Evolutionary conservation across 148 eudicot species (phyloP).

Genomic region (Dysphania ambrosioides): DNA sequence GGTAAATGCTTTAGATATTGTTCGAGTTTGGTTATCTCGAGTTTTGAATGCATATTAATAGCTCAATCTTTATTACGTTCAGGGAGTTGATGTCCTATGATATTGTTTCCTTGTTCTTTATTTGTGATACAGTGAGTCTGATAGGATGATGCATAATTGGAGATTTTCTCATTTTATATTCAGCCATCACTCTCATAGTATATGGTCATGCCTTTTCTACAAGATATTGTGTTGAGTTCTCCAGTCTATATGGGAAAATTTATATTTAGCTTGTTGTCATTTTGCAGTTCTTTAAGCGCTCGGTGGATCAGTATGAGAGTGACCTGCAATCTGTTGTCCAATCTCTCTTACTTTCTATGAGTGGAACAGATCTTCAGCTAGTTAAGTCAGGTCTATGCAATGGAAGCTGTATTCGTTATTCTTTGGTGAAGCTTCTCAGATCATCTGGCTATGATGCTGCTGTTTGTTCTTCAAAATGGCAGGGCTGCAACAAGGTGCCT

Average conservation of each 20-base stretch:
- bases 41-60: neutral
- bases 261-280: neutral
- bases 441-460: constrained; percentile 88
- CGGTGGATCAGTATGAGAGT: constrained; percentile 63
- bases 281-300: constrained; percentile 61
- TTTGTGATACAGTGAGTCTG: no score
- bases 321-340: constrained; percentile 62
- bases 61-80: no score
- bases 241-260: neutral
- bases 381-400: constrained; percentile 60
- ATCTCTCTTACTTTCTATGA: constrained; percentile 60
- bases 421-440: constrained; percentile 71
- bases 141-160: no score
- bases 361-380: constrained; percentile 46
- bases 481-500: constrained; percentile 67
- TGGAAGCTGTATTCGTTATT: constrained; percentile 71
- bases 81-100: neutral
- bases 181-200: no score
- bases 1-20: neutral
- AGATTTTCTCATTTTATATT: no score
- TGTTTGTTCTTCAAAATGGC: constrained; percentile 79
- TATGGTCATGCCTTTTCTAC: no score
- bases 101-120: neutral
- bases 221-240: neutral
- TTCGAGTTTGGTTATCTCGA: neutral